Evolutionary conservation across 2,329 filamentous ascomycete genomes (phyloP).

Genomic region (Pseudocercospora vitis): DNA sequence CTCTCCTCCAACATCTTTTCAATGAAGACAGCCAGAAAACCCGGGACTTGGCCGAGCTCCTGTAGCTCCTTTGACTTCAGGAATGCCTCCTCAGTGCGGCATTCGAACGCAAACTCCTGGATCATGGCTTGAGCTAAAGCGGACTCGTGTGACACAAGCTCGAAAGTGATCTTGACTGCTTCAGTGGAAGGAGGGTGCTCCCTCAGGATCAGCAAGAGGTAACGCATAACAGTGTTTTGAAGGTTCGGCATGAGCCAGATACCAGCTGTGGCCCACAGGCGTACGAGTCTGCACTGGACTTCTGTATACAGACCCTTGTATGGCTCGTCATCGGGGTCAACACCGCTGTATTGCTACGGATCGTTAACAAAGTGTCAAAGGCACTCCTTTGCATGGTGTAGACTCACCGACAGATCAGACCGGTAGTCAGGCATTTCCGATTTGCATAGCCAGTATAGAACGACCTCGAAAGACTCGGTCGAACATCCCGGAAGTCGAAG

Average conservation of each 20-base stretch:
- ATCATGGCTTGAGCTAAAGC: too few relatives aligned
- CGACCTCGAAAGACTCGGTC: neutral
- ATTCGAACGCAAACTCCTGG: neutral
- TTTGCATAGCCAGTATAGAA: conserved; percentile 8
- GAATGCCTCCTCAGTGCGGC: neutral
- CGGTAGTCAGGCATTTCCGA: too few relatives aligned
- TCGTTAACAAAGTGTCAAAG: too few relatives aligned
- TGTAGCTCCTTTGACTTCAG: neutral
- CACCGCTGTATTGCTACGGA: neutral
- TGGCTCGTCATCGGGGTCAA: neutral
- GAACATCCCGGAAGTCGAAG: conserved; percentile 5
- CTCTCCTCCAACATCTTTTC: neutral
- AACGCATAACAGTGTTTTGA: neutral
- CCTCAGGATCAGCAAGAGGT: neutral
- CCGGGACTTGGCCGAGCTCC: conserved; percentile 1
- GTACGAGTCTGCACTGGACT: conserved; percentile 1
- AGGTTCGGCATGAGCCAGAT: conserved; percentile 9
- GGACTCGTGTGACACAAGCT: neutral
- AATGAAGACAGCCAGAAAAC: neutral
- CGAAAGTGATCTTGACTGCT: neutral
- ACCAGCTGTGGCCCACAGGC: conserved; percentile 4
- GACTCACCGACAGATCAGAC: too few relatives aligned
- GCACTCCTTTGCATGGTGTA: too few relatives aligned
- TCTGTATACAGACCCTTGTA: neutral
- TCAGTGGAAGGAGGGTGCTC: neutral